Evolutionary conservation across 148 eudicot species (phyloP).

Genomic region (Agrostemma githago): DNA sequence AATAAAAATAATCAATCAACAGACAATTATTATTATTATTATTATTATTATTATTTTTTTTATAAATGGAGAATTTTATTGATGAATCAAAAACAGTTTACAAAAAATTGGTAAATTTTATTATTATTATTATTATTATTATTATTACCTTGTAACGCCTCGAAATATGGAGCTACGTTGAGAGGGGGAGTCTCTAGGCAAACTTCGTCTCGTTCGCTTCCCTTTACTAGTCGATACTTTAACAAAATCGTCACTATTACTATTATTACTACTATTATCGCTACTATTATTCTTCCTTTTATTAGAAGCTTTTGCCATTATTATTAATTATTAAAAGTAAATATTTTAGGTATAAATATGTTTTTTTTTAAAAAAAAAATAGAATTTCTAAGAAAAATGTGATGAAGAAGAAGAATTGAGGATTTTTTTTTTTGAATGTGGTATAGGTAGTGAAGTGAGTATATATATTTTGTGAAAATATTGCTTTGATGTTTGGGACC

Average conservation of each 20-base stretch:
- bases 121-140: neutral
- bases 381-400: neutral
- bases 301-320: conserved; percentile 20
- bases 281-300: conserved; percentile 13
- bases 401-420: neutral
- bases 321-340: too few relatives aligned
- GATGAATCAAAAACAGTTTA: too few relatives aligned
- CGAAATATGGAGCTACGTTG: conserved; percentile 74
- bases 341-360: too few relatives aligned
- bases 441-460: neutral
- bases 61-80: too few relatives aligned
- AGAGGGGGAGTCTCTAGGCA: conserved; percentile 62
- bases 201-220: conserved; percentile 48
- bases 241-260: neutral
- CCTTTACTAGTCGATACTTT: conserved; percentile 26
- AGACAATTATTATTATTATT: too few relatives aligned
- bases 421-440: neutral
- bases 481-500: conserved; percentile 3
- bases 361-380: too few relatives aligned
- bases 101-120: too few relatives aligned
- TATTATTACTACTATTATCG: neutral
- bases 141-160: conserved; percentile 69
- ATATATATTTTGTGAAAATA: conserved; percentile 1
- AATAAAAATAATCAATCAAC: too few relatives aligned
- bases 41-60: too few relatives aligned